Evolutionary conservation across 495 filamentous ascomycete genomes (phyloP), one percentile per base, ranked within the genome.

Genomic region (Astrothelium macrocarpum): DNA sequence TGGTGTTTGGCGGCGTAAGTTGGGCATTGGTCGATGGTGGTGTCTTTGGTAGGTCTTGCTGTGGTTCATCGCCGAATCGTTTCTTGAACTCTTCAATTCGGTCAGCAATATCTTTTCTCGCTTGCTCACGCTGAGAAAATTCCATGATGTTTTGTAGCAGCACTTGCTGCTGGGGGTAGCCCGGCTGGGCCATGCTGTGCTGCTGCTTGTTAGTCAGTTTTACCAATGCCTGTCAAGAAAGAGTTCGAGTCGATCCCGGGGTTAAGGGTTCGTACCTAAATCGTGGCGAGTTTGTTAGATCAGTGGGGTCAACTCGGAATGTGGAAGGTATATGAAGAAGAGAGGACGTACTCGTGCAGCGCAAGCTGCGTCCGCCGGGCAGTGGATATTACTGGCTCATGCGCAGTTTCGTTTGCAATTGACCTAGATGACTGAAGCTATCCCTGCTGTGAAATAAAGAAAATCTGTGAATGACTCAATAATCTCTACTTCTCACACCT

Each of bases 191-290:
- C 76, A 80, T 65, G 63, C 71, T 71, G 64, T 89, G 87, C 81
- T 87, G 84, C 82, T 89, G 89, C 81, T 75, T 68, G 81, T 85
- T 87, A 82, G 82, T 80, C 75, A 76, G 85, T 79, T 80, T 82
- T 82, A 85, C 78, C 75, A 76, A 80, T 79, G 64, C 60, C 39
- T 62, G 42, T n/a, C n/a, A n/a, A n/a, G n/a, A n/a, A n/a, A n/a
- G 77, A 89, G 85, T 70, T 89, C 89, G 74, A 89, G 83, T 75
- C 88, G 82, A 73, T 92, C 88, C 72, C 80, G 77, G 70, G 77
- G 71, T 71, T 77, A 75, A 67, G 76, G 76, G 65, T 80, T 81
- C 71, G 78, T n/a, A n/a, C 72, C 65, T 82, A 81, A 65, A 79
- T 80, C 66, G 83, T n/a, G n/a, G n/a, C n/a, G n/a, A n/a, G n/a